Evolutionary conservation across 345 rosid species (phyloP), one percentile per base, ranked within the genome.

Genomic region (Rubroshorea leprosula): DNA sequence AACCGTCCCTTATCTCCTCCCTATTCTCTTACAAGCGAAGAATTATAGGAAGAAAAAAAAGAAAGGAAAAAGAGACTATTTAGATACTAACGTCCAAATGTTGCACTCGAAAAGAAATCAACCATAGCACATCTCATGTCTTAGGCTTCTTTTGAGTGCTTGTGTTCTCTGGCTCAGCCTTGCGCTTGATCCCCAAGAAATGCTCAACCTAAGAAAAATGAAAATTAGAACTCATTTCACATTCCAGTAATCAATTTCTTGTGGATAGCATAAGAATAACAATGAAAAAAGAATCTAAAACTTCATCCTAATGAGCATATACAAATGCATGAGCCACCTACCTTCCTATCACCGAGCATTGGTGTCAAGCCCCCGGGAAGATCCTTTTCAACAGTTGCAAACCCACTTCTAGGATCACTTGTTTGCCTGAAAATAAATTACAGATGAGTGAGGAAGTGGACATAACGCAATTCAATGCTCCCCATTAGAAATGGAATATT

Each of bases 321-420:
- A 58, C 6, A 50, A 62, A 27, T 10, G 20, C 43, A 47, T 52
- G 49, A 27, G 24, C 51, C 38, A 50, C 67, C 82, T 75, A 80
- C 98, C 95, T 91, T 89, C 73, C 76, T 80, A 73, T 84, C 89
- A 54, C 98, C 96, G 44, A 91, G 95, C 98, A 91, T 88, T 15
- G 96, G 95, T 22, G 97, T 90, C 69, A 89, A 74, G 58, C 86
- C 76, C 56, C 96, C 98, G 0, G 84, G 87, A 70, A 78, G 59
- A 66, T 84, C 96, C 74, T 86, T 88, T 84, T 89, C 95, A 57
- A 86, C 90, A 25, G 92, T 86, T 49, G 87, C 96, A 69, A 86
- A 86, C 23, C 96, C 90, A 23, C 90, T 87, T 43, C 83, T 73
- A 29, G 91, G 91, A 82, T 93, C 99, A 71, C 97, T 81, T 8